Conservation (phyloP, 2,329 filamentous ascomycete species). For the Fusarium tuaranense region DNA sequence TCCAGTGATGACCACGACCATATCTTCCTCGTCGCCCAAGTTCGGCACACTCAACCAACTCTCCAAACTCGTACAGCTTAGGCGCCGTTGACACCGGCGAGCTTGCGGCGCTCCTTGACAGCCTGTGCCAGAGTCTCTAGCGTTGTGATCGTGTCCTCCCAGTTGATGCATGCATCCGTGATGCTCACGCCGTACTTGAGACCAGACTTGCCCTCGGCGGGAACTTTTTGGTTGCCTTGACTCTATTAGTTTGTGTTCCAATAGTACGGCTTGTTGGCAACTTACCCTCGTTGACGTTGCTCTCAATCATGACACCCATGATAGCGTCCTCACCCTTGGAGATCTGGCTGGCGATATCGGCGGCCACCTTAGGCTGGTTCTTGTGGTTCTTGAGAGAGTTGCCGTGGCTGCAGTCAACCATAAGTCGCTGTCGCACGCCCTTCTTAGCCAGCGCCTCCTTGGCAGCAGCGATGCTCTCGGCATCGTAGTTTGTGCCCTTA, state of each 20-base stretch:
- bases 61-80: slow-evolving; percentile 1
- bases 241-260: slow-evolving; percentile 41
- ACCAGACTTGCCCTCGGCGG: slow-evolving; percentile 83
- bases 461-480: slow-evolving; percentile 83
- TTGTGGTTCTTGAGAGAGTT: slow-evolving; percentile 97
- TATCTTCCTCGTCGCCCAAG: slow-evolving; percentile 2
- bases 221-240: slow-evolving; percentile 86
- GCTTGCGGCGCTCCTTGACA: slow-evolving; percentile 70
- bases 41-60: background rate
- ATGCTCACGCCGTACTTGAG: slow-evolving; percentile 96
- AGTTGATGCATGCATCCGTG: slow-evolving; percentile 96
- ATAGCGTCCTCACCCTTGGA: slow-evolving; percentile 85
- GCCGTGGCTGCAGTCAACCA: slow-evolving; percentile 98
- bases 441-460: slow-evolving; percentile 83
- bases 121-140: slow-evolving; percentile 83
- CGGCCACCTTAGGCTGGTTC: slow-evolving; percentile 96
- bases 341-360: slow-evolving; percentile 85
- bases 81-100: slow-evolving; percentile 41
- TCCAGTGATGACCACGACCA: background rate
- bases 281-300: slow-evolving; percentile 91
- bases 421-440: slow-evolving; percentile 80
- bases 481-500: slow-evolving; percentile 94
- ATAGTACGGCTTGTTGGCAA: background rate
- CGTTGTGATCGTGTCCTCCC: slow-evolving; percentile 87
- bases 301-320: slow-evolving; percentile 99